Conservation (phyloP, 2,329 filamentous ascomycete genomes). For the Diaporthe vaccinii region DNA sequence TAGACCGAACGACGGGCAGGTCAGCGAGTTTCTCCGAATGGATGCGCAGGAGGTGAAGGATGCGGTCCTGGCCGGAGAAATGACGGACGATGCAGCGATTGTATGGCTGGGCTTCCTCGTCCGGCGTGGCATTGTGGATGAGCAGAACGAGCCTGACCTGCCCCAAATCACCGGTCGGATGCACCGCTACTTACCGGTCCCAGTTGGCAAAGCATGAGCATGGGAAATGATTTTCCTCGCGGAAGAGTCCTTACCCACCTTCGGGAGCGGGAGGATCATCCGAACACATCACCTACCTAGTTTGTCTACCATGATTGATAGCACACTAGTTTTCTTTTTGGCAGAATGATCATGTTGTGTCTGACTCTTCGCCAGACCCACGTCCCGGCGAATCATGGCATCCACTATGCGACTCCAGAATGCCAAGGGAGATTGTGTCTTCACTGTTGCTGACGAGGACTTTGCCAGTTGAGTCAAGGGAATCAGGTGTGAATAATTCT, state of each 20-base stretch:
- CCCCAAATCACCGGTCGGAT: conserved; percentile 5
- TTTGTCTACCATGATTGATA: background rate
- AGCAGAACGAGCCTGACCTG: conserved; percentile 10
- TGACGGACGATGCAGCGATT: conserved; percentile 13
- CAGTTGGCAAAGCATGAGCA: background rate
- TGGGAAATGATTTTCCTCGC: background rate
- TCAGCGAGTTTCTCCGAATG: conserved; percentile 20
- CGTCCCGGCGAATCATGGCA: conserved; percentile 7
- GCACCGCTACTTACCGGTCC: conserved; percentile 3
- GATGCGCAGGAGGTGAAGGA: background rate
- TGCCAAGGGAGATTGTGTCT: conserved; percentile 11
- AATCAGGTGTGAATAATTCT: conserved; percentile 7
- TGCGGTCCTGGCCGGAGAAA: conserved; percentile 10
- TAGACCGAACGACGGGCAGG: background rate
- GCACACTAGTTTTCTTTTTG: background rate
- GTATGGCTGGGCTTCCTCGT: conserved; percentile 19
- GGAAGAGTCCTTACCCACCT: conserved; percentile 7
- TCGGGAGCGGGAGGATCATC: conserved; percentile 20
- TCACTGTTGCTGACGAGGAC: background rate
- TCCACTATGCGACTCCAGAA: background rate
- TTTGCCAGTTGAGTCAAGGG: conserved; percentile 9
- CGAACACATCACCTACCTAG: conserved; percentile 3
- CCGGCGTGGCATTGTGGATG: conserved; percentile 13
- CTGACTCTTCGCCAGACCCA: conserved; percentile 4
- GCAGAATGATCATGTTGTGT: background rate